Evolutionary conservation across 192 early-diverging fungal species (phyloP).

Genomic region (Coemansia sp.): DNA sequence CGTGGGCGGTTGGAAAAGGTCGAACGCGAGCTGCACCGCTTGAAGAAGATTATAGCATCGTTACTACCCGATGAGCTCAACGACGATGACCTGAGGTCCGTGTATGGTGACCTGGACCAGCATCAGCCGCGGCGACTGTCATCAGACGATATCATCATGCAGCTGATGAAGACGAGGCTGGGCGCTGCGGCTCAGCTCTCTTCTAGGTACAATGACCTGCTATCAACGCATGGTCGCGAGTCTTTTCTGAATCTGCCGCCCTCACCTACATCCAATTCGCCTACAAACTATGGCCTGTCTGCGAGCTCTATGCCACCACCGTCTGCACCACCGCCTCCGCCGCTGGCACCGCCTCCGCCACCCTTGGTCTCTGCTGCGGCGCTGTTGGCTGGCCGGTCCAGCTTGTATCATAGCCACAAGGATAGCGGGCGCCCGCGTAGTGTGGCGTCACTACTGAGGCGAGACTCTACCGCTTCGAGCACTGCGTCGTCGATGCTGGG

Average conservation of each 20-base stretch:
- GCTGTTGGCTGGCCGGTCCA: neutral
- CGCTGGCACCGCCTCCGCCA: neutral
- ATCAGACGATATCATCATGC: slow-evolving; percentile 33
- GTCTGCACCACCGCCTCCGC: slow-evolving; percentile 20
- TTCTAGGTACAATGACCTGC: neutral
- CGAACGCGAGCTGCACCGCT: slow-evolving; percentile 43
- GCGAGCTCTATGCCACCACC: slow-evolving; percentile 4
- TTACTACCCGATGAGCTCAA: slow-evolving; percentile 44
- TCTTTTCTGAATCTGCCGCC: slow-evolving; percentile 11
- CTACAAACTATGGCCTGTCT: neutral
- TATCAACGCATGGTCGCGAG: neutral
- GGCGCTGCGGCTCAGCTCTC: slow-evolving; percentile 13
- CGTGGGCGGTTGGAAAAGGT: slow-evolving; percentile 40
- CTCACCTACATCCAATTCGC: slow-evolving; percentile 8
- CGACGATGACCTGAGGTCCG: slow-evolving; percentile 49
- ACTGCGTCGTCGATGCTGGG: slow-evolving; percentile 6
- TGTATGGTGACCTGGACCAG: slow-evolving; percentile 40
- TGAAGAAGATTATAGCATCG: slow-evolving; percentile 50
- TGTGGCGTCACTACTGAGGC: neutral
- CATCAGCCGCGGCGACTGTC: slow-evolving; percentile 10
- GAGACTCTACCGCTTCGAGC: neutral
- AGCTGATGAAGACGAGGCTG: slow-evolving; percentile 25
- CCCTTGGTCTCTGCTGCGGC: neutral
- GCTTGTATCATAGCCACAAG: neutral
- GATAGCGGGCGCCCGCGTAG: neutral